Conservation (phyloP, 164 flowering plant species). For the Dillenia turbinata region DNA sequence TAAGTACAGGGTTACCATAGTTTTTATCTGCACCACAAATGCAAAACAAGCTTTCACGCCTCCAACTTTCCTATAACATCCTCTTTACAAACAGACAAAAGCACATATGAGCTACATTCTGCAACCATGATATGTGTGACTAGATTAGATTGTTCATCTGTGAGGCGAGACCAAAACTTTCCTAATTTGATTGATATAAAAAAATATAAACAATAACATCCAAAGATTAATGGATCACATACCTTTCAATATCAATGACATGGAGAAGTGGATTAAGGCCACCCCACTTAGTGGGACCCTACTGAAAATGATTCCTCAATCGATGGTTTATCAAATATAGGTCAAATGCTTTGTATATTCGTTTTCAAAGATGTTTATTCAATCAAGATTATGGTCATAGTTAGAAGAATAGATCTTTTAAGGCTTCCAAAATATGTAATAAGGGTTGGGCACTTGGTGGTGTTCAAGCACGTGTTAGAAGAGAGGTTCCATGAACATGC, state of each 20-base stretch:
- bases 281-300: conserved; percentile 15
- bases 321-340: neutral
- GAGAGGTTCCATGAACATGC: too few species aligned
- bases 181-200: neutral
- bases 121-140: too few species aligned
- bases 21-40: too few species aligned
- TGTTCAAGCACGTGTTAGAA: too few species aligned
- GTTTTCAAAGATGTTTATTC: conserved; percentile 9
- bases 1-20: too few species aligned
- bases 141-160: too few species aligned
- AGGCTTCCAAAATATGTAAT: too few species aligned
- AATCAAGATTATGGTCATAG: conserved; percentile 5
- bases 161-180: neutral
- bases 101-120: too few species aligned
- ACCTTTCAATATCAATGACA: conserved; percentile 7
- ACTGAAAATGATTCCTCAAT: conserved; percentile 6
- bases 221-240: neutral
- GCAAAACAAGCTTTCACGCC: too few species aligned
- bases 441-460: too few species aligned
- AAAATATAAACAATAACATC: conserved; percentile 1
- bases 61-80: too few species aligned
- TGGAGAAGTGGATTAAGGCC: conserved; percentile 7
- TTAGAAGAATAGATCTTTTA: conserved; percentile 13
- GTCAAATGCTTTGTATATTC: conserved; percentile 2
- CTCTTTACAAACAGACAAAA: too few species aligned